A percentile compares a stretch with the other conserved stretches of the same genome.
phyloP scores from a whole-genome alignment of 352 stramenopile species.

The Phytophthora cryptogea region DNA sequence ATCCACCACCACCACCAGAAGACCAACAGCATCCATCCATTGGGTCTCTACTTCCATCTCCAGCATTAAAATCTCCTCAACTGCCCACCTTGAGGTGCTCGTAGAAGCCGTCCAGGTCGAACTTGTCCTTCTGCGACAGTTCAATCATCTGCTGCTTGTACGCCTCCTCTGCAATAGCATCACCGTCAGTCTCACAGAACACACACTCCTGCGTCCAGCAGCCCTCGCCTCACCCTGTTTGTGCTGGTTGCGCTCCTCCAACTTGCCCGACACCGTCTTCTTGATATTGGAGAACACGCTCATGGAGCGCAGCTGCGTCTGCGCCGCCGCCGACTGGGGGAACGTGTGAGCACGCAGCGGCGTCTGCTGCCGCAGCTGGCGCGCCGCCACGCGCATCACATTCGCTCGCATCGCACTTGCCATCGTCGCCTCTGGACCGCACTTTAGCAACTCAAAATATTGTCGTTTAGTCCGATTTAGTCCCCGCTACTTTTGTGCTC shows the following conservation, averaged over 20 bases:
- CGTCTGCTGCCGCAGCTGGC: conserved; percentile 32
- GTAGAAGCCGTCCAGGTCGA: conserved; percentile 74
- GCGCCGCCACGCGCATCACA: conserved; percentile 37
- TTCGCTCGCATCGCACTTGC: conserved; percentile 44
- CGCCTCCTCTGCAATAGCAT: conserved; percentile 49
- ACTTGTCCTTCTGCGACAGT: conserved; percentile 65
- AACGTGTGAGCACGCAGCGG: conserved; percentile 1
- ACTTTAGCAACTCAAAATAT: background rate
- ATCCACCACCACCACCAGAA: conserved; percentile 7
- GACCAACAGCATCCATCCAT: background rate
- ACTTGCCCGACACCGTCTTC: conserved; percentile 72
- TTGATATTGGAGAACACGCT: conserved; percentile 77
- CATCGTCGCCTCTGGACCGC: conserved; percentile 40
- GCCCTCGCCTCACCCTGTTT: conserved; percentile 59
- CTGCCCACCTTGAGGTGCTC: conserved; percentile 68
- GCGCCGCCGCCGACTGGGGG: conserved; percentile 13
- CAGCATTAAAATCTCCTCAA: background rate
- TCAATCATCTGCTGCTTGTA: conserved; percentile 82
- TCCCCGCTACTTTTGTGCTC: too few species aligned
- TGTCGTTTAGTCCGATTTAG: too few species aligned
- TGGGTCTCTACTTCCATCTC: background rate
- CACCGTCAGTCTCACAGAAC: background rate
- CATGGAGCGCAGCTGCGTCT: conserved; percentile 58
- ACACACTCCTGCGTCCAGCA: background rate
- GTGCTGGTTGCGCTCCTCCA: conserved; percentile 80